Evolutionary conservation across 2,329 filamentous ascomycete species (phyloP).

Genomic region (Colletotrichum simmondsii): DNA sequence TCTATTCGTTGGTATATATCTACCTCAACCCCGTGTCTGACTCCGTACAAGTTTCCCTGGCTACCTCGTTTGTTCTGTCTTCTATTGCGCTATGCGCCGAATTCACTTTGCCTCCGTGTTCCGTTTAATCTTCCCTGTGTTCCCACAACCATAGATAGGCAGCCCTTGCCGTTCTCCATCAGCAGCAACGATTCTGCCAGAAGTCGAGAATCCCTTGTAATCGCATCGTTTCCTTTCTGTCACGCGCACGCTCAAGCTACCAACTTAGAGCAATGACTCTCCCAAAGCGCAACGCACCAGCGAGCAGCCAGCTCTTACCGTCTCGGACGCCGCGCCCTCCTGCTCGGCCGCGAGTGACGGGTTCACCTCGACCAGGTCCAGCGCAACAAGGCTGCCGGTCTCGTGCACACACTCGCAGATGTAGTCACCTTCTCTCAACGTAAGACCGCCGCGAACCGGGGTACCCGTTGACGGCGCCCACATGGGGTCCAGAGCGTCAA

Average conservation of each 20-base stretch:
- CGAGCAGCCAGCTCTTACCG: slow-evolving; percentile 89
- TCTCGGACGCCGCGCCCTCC: slow-evolving; percentile 79
- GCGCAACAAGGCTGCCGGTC: slow-evolving; percentile 80
- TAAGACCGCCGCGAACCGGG: slow-evolving; percentile 91
- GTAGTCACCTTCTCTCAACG: slow-evolving; percentile 94
- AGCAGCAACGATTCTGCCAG: neutral
- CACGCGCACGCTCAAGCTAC: neutral
- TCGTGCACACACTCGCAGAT: slow-evolving; percentile 90
- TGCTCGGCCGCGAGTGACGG: slow-evolving; percentile 72
- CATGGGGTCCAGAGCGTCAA: slow-evolving; percentile 94
- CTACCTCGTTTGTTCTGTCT: neutral
- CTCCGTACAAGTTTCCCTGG: neutral
- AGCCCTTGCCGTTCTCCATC: neutral
- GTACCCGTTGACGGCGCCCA: slow-evolving; percentile 97
- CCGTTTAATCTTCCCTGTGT: neutral
- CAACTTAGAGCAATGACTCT: slow-evolving; percentile 80
- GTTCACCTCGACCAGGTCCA: slow-evolving; percentile 88
- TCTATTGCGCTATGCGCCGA: neutral
- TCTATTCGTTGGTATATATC: neutral
- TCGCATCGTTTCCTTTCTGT: neutral
- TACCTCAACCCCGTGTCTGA: neutral
- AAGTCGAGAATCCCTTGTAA: neutral
- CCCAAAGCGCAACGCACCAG: slow-evolving; percentile 92
- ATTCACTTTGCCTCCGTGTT: neutral
- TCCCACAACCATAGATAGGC: neutral